phyloP scores from a whole-genome alignment of 2,329 filamentous ascomycete genomes.

The Uncinocarpus reesii region DNA sequence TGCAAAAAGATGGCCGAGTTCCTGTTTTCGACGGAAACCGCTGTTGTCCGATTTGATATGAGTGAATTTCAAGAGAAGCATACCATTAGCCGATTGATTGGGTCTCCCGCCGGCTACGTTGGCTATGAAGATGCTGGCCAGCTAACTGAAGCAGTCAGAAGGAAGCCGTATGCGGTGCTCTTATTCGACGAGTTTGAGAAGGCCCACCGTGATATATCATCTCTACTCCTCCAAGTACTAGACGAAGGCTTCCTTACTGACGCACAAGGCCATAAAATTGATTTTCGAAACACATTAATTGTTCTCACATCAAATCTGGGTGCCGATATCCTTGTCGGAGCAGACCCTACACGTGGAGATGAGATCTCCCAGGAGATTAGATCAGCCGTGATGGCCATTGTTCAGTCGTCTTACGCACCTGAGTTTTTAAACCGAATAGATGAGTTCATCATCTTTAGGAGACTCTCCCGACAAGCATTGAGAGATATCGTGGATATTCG shows the following conservation, averaged over 20 bases:
- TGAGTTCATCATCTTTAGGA: slow-evolving; percentile 92
- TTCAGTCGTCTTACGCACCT: slow-evolving; percentile 63
- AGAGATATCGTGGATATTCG: slow-evolving; percentile 91
- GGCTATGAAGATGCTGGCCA: slow-evolving; percentile 96
- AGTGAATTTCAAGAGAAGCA: slow-evolving; percentile 96
- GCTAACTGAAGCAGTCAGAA: slow-evolving; percentile 83
- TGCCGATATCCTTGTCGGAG: slow-evolving; percentile 76
- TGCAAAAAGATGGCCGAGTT: slow-evolving; percentile 93
- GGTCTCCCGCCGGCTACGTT: slow-evolving; percentile 85
- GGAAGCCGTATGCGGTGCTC: slow-evolving; percentile 90
- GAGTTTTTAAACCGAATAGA: slow-evolving; percentile 96
- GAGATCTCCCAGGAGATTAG: slow-evolving; percentile 65
- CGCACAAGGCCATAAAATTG: slow-evolving; percentile 88
- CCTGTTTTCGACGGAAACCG: slow-evolving; percentile 82
- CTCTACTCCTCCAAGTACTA: slow-evolving; percentile 81
- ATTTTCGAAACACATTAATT: slow-evolving; percentile 93
- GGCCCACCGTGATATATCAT: slow-evolving; percentile 87
- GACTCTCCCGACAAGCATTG: slow-evolving; percentile 65
- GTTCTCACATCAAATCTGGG: slow-evolving; percentile 93
- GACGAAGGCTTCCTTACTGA: slow-evolving; percentile 96
- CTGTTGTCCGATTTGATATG: slow-evolving; percentile 94
- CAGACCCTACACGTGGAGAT: slow-evolving; percentile 55
- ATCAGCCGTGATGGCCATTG: slow-evolving; percentile 77
- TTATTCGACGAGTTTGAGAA: slow-evolving; percentile 98
- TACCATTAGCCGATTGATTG: slow-evolving; percentile 85